phyloP scores from a whole-genome alignment of 495 filamentous ascomycete genomes.

The Penicillium chermesinum region DNA sequence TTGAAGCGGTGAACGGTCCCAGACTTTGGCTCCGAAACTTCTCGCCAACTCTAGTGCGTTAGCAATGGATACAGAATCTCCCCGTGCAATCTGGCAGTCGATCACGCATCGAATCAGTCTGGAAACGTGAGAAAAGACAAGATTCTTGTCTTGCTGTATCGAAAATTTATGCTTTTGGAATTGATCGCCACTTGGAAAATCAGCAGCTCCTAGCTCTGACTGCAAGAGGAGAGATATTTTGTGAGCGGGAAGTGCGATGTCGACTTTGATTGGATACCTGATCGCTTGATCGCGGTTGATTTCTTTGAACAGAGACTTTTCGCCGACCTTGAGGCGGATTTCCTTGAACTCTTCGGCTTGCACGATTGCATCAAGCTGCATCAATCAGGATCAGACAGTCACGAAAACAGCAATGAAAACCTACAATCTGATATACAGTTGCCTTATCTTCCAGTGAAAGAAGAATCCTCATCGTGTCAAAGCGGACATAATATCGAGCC shows the following conservation, averaged over 20 bases:
- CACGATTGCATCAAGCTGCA: conserved; percentile 58
- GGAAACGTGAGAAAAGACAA: conserved; percentile 69
- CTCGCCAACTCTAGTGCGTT: conserved; percentile 75
- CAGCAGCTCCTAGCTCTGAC: conserved; percentile 68
- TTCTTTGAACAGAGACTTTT: conserved; percentile 74
- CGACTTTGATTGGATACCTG: conserved; percentile 75
- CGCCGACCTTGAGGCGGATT: conserved; percentile 65
- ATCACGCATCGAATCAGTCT: conserved; percentile 78
- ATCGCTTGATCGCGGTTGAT: conserved; percentile 71
- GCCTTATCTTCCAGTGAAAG: conserved; percentile 57
- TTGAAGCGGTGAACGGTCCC: conserved; percentile 81
- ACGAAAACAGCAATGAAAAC: conserved; percentile 17
- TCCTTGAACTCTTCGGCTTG: conserved; percentile 77
- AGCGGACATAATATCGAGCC: conserved; percentile 90
- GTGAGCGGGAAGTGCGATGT: conserved; percentile 63
- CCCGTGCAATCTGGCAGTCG: conserved; percentile 68
- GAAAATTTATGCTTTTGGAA: conserved; percentile 56
- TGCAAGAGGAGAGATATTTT: conserved; percentile 89
- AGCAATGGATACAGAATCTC: conserved; percentile 60
- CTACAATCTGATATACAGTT: conserved; percentile 66
- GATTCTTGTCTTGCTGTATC: conserved; percentile 60
- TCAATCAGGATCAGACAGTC: conserved; percentile 26
- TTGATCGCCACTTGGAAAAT: conserved; percentile 61
- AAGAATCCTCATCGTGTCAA: conserved; percentile 79
- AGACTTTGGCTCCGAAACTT: conserved; percentile 71